Evolutionary conservation across 2,329 filamentous ascomycete genomes (phyloP).

Genomic region (Tolypocladium tropicale): DNA sequence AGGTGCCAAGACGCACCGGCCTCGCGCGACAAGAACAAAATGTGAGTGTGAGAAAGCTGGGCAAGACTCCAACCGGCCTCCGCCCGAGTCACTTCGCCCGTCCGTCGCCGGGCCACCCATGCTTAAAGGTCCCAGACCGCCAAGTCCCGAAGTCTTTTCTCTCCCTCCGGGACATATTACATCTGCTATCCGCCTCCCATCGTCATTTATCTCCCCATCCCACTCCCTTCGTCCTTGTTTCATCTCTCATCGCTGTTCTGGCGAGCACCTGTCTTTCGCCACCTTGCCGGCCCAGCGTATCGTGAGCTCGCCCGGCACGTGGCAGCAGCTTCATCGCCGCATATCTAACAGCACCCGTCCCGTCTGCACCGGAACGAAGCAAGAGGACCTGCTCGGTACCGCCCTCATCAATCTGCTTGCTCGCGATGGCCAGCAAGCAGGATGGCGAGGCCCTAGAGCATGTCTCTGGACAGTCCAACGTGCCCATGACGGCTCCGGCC

Average conservation of each 20-base stretch:
- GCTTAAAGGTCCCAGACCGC: neutral
- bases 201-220: too few species aligned
- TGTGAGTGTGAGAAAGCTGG: neutral
- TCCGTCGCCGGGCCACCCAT: neutral
- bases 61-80: neutral
- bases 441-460: conserved; percentile 12
- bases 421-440: conserved; percentile 13
- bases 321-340: neutral
- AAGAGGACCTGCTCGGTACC: neutral
- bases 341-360: neutral
- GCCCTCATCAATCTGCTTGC: neutral
- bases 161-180: neutral
- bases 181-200: neutral
- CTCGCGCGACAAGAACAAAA: neutral
- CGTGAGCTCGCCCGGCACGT: neutral
- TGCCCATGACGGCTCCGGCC: conserved; percentile 48
- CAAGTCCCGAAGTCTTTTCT: neutral
- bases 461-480: conserved; percentile 32
- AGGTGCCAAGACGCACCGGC: neutral
- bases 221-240: neutral
- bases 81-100: neutral
- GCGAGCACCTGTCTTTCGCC: neutral
- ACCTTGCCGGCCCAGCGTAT: neutral
- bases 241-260: neutral
- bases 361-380: neutral